Evolutionary conservation across 2,329 filamentous ascomycete genomes (phyloP).

Genomic region (Didymella pomorum): DNA sequence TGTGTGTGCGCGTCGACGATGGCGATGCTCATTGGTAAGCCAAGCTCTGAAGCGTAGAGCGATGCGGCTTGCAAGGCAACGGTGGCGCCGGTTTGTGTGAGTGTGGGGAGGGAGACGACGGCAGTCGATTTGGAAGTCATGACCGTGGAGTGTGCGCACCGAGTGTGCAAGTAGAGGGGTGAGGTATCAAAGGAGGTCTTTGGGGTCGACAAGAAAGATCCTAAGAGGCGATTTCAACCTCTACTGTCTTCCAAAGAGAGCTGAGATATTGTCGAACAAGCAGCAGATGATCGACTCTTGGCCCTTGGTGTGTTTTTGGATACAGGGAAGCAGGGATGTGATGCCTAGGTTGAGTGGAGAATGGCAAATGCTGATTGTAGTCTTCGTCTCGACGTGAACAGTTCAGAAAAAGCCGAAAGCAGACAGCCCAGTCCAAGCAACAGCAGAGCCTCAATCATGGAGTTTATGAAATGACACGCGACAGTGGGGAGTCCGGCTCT

Average conservation of each 20-base stretch:
- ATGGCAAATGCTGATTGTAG: neutral
- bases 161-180: neutral
- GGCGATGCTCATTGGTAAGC: slow-evolving; percentile 57
- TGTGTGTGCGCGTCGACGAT: slow-evolving; percentile 54
- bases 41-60: slow-evolving; percentile 35
- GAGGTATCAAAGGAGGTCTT: too few species aligned
- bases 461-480: slow-evolving; percentile 5
- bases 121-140: slow-evolving; percentile 29
- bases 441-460: slow-evolving; percentile 1
- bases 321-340: neutral
- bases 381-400: slow-evolving; percentile 5
- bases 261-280: too few species aligned
- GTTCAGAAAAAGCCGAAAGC: slow-evolving; percentile 4
- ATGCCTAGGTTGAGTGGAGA: neutral
- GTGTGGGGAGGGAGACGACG: slow-evolving; percentile 33
- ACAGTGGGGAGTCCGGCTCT: slow-evolving; percentile 14
- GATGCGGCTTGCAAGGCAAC: slow-evolving; percentile 41
- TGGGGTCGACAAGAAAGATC: too few species aligned
- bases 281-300: neutral
- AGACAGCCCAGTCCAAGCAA: slow-evolving; percentile 11
- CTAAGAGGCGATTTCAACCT: too few species aligned
- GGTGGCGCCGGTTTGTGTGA: slow-evolving; percentile 43
- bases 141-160: neutral
- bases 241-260: too few species aligned
- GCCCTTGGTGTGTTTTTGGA: neutral